Percentiles rank a stretch among this genome's conserved stretches.
Evolutionary conservation across 2,329 filamentous ascomycete genomes (phyloP).

Genomic region (Penicillium sp.): DNA sequence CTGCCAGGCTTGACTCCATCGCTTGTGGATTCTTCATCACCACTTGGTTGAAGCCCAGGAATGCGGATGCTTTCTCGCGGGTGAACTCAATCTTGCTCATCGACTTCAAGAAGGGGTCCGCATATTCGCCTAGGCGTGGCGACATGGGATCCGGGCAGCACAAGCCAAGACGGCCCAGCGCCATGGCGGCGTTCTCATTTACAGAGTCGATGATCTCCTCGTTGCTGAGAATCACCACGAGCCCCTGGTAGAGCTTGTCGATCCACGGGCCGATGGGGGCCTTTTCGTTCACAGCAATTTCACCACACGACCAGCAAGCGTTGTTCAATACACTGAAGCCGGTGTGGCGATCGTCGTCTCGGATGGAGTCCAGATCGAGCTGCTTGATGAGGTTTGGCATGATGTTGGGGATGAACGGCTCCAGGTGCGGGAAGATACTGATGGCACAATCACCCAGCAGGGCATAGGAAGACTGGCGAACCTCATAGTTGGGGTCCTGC

Average conservation of each 20-base stretch:
- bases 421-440: slow-evolving; percentile 80
- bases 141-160: slow-evolving; percentile 73
- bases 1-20: slow-evolving; percentile 79
- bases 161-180: slow-evolving; percentile 80
- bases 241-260: slow-evolving; percentile 70
- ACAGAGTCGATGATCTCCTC: slow-evolving; percentile 81
- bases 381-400: slow-evolving; percentile 79
- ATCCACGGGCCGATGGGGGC: slow-evolving; percentile 72
- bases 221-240: slow-evolving; percentile 80
- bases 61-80: slow-evolving; percentile 90
- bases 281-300: slow-evolving; percentile 79
- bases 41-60: slow-evolving; percentile 83
- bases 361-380: slow-evolving; percentile 73
- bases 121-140: slow-evolving; percentile 74
- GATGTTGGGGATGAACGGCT: slow-evolving; percentile 68
- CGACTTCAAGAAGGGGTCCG: slow-evolving; percentile 73
- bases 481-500: slow-evolving; percentile 86
- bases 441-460: slow-evolving; percentile 92
- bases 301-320: slow-evolving; percentile 93
- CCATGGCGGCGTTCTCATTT: slow-evolving; percentile 90
- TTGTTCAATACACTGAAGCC: slow-evolving; percentile 96
- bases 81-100: slow-evolving; percentile 84
- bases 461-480: slow-evolving; percentile 93
- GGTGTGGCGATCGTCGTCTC: slow-evolving; percentile 76
- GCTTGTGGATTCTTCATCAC: slow-evolving; percentile 84